Evolutionary conservation across 1,284 basidiomycete genomes (phyloP), one percentile per base, ranked within the genome.

Genomic region (Athelia psychrophila): DNA sequence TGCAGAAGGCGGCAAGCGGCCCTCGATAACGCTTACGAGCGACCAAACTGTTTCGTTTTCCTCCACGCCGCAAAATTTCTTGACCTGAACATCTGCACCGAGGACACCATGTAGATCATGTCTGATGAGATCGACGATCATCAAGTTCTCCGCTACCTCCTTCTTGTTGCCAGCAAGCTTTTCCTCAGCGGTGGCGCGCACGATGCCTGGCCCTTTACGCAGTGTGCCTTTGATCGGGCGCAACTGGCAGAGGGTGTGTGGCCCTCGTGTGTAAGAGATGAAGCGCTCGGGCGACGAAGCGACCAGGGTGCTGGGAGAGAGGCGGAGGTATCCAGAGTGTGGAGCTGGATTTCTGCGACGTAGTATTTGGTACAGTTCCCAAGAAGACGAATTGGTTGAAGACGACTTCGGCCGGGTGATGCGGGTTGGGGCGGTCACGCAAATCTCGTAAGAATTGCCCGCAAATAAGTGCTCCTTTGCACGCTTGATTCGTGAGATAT

Each of bases 121-220:
- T 15, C 95, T 84, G 61, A 98, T 98, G 38, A 98, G 80, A 65
- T 98, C 96, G 20, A 98, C 96, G 58, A 99, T 98, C 96, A 99
- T 98, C 50, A 98, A 72, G 65, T 99, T 99, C 72, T 98, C 96
- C 0, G 95, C 96, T 1, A 96, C 84, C 68, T 99, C 96, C 69
- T 98, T 99, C 40, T 76, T 74, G 64, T 92, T 95, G 4, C 83
- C 84, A 20, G 79, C 75, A 27, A 99, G 73, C 2, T 78, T 68
- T 60, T 80, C 59, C 61, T 88, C 84, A 9, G 88, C 88, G 33
- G 79, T 73, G 30, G 76, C 77, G 10, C 85, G 82, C 20, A 80
- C 84, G 50, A 88, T 73, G 15, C 74, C 77, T 15, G 80, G 79
- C 4, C 72, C 79, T 64, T 90, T 91, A 48, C 81, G 81, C 22